Evolutionary conservation across 176 grass and related monocot species (phyloP).

Genomic region (Aegilops umbellulata): DNA sequence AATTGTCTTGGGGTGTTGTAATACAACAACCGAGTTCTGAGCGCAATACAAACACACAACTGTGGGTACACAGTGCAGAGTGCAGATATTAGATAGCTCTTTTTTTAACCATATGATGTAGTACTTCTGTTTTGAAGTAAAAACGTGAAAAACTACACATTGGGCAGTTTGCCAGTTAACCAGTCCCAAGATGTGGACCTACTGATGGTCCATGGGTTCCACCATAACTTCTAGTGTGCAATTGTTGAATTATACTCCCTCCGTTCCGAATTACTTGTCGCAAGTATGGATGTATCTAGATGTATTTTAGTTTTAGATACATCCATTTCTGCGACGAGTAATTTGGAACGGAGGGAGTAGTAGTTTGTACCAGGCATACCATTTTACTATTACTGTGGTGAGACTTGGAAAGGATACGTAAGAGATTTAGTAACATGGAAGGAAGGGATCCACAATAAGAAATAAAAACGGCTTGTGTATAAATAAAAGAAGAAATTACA

Average conservation of each 20-base stretch:
- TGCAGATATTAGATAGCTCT: not conserved
- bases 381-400: not conserved
- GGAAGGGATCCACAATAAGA: not conserved
- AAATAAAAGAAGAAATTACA: slow-evolving; percentile 4
- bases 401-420: slow-evolving; percentile 2
- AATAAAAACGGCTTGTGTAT: not conserved
- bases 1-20: slow-evolving; percentile 33
- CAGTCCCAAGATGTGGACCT: slow-evolving; percentile 12
- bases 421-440: slow-evolving; percentile 20
- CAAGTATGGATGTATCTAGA: too few species aligned
- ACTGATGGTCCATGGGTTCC: not conserved
- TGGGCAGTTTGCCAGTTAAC: not conserved
- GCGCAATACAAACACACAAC: slow-evolving; percentile 14
- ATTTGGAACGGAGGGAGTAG: too few species aligned
- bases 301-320: too few species aligned
- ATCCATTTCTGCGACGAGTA: too few species aligned
- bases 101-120: slow-evolving; percentile 12
- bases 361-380: not conserved
- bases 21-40: slow-evolving; percentile 35
- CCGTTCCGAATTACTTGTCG: too few species aligned
- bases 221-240: not conserved
- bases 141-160: not conserved
- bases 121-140: not conserved
- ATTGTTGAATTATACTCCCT: not conserved
- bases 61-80: slow-evolving; percentile 33